Evolutionary conservation across 345 rosid genomes (phyloP), one percentile per base, ranked within the genome.

Genomic region (Euphorbia pulcherrima): DNA sequence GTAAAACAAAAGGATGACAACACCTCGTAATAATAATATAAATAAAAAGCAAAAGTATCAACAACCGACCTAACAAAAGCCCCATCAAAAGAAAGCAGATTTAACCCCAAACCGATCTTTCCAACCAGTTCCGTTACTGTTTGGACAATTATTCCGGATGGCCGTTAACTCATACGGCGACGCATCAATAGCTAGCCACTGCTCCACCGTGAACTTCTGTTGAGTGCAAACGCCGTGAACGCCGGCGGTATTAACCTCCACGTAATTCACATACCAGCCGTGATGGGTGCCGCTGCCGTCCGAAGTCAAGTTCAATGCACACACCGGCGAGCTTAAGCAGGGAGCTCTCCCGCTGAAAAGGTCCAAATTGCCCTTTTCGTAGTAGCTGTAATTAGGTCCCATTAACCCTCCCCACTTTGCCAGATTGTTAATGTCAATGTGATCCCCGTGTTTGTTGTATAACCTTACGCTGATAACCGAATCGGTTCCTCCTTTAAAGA

Each of bases 211-310:
- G 62, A 93, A 93, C 79, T 23, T 68, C 81, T 82, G 72, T 64
- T 83, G 86, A 2, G 77, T 17, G 59, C 98, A 93, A 5, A 72
- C 21, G 2, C 62, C 54, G 56, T 90, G 97, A 58, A 83, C 81
- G 20, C 91, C 91, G 0, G 94, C 81, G 12, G 83, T 33, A 0
- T 88, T 82, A 27, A 89, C 85, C 78, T 93, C 96, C 37, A 91
- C 88, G 80, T 93, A 94, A 81, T 91, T 89, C 59, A 79, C 77
- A 82, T 94, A 91, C 99, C 95, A 91, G 0, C 99, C 97, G 57
- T 85, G 96, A 65, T 83, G 85, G 1, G 70, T 39, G 0, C 97
- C 96, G 0, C 84, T 84, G 1, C 92, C 99, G 54, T 91, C 95
- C 1, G 99, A 85, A 56, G 87, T 86, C 8, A 94, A 74, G 78